These are phyloP conservation scores for Boletus tomentosulus DNA, from an alignment of 768 basidiomycete species.

Conservation along the genomic window DNA sequence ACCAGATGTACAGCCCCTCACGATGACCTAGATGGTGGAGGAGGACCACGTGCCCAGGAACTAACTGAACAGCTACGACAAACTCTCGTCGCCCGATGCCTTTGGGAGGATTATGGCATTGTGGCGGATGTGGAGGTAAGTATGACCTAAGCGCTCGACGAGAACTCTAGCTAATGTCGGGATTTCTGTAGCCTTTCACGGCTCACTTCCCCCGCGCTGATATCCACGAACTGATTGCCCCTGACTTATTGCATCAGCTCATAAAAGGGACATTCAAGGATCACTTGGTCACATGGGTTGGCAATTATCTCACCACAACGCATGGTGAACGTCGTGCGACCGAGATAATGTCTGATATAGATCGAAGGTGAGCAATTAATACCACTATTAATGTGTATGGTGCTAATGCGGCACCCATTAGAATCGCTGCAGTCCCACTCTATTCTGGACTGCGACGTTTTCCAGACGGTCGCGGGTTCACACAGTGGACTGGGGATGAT, in stretches of 20 bases:
- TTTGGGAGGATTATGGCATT: background rate
- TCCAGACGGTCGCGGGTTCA: background rate
- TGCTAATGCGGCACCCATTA: background rate
- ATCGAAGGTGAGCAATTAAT: background rate
- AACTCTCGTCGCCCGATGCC: background rate
- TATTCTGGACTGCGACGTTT: background rate
- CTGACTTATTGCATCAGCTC: background rate
- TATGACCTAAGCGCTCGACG: background rate
- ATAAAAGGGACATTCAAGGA: background rate
- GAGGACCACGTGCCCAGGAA: background rate
- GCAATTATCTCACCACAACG: background rate
- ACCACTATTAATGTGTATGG: background rate
- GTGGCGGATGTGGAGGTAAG: no score
- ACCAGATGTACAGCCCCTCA: background rate
- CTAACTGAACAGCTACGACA: background rate
- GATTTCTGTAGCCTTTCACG: background rate
- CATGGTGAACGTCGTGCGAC: background rate
- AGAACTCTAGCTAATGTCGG: background rate
- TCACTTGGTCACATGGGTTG: background rate
- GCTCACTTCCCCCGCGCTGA: background rate
- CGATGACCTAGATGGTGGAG: background rate
- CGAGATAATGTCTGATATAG: background rate
- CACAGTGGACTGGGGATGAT: slow-evolving; percentile 23
- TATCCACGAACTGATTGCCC: background rate
- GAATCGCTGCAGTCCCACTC: background rate